Conservation (phyloP, 768 basidiomycete genomes). For the Russula vinacea region DNA sequence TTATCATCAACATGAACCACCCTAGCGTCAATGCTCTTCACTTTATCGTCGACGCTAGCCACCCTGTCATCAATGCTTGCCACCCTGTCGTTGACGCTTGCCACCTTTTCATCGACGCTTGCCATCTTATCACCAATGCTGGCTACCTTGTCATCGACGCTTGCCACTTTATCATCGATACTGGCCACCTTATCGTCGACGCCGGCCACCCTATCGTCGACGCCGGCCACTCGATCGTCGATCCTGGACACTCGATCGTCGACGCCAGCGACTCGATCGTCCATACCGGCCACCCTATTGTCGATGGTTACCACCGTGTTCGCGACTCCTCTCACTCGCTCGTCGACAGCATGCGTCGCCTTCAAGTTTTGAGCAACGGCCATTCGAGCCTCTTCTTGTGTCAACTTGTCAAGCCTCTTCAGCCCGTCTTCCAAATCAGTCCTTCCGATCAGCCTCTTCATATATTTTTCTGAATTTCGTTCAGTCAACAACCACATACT, state of each 20-base stretch:
- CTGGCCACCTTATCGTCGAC: too few species aligned
- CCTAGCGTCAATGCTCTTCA: background rate
- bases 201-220: too few species aligned
- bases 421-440: background rate
- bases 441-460: background rate
- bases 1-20: background rate
- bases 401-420: constrained; percentile 2
- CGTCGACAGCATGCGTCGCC: background rate
- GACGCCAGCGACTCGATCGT: too few species aligned
- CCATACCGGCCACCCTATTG: too few species aligned
- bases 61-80: background rate
- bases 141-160: background rate
- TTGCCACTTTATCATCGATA: background rate
- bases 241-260: too few species aligned
- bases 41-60: background rate
- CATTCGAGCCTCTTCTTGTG: background rate
- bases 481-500: background rate
- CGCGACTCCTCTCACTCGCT: background rate
- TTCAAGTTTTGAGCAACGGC: background rate
- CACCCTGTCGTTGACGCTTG: background rate
- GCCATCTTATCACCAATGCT: background rate
- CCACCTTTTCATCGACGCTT: background rate
- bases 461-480: background rate
- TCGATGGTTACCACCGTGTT: background rate
- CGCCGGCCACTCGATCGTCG: too few species aligned